Evolutionary conservation across 176 grass and related monocot genomes (phyloP).

Genomic region (Calamus simplicifolius): DNA sequence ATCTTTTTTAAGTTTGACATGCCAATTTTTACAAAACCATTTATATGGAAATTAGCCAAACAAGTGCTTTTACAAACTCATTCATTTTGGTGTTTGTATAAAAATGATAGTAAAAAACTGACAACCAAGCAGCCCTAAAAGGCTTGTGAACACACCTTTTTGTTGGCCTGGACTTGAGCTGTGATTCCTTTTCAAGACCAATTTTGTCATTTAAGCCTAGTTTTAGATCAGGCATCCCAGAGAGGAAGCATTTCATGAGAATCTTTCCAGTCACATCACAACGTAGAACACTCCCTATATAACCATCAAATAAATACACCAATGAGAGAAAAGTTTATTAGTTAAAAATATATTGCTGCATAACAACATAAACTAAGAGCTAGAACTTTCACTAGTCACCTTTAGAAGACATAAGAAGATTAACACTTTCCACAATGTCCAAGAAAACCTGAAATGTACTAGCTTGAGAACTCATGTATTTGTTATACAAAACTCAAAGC

Average conservation of each 20-base stretch:
- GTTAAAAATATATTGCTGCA: conserved; percentile 10
- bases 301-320: conserved; percentile 12
- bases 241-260: conserved; percentile 99
- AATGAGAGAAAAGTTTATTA: conserved; percentile 4
- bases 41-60: too few relatives aligned
- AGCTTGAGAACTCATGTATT: neutral
- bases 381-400: conserved; percentile 32
- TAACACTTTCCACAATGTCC: conserved; percentile 99
- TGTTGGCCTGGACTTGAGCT: conserved; percentile 86
- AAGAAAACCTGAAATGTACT: conserved; percentile 79
- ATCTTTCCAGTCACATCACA: conserved; percentile 98
- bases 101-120: too few relatives aligned
- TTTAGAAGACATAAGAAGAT: conserved; percentile 99
- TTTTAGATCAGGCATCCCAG: conserved; percentile 99
- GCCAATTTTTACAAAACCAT: too few relatives aligned
- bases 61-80: too few relatives aligned
- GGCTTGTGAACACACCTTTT: conserved; percentile 47
- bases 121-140: too few relatives aligned
- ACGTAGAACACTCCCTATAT: conserved; percentile 84
- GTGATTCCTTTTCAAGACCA: conserved; percentile 95
- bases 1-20: too few relatives aligned
- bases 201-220: conserved; percentile 98
- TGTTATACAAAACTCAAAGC: conserved; percentile 11
- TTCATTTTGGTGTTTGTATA: too few relatives aligned
- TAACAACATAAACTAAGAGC: neutral